A percentile compares a stretch with the other conserved stretches of the same genome.
Evolutionary conservation across 78 protist genomes (phyloP).

Genomic region (Thecamonas trahens): DNA sequence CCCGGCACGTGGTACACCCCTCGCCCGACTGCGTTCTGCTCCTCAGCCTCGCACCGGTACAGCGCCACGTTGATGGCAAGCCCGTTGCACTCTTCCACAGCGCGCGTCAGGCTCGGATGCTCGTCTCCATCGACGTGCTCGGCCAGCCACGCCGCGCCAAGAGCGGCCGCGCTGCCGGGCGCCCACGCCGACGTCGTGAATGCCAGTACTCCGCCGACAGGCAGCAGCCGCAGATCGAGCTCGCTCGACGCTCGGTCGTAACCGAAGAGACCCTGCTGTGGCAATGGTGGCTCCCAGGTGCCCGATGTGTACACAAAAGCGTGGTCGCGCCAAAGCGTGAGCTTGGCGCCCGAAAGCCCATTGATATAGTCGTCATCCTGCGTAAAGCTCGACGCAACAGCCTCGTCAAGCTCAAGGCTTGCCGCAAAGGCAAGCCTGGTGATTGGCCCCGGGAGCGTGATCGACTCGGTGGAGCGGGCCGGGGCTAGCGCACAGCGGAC

Average conservation of each 20-base stretch:
- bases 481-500: conserved; percentile 1
- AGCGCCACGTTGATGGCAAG: conserved; percentile 48
- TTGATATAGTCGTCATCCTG: conserved; percentile 14
- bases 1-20: conserved; percentile 16
- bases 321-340: too few relatives aligned
- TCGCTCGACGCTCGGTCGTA: too few relatives aligned
- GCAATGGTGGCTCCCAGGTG: too few relatives aligned
- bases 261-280: too few relatives aligned
- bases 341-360: conserved; percentile 5
- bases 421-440: neutral
- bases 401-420: neutral
- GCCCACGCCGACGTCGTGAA: too few relatives aligned
- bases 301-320: too few relatives aligned
- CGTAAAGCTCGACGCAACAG: neutral
- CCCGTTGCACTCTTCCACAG: conserved; percentile 6
- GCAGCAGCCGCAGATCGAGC: too few relatives aligned
- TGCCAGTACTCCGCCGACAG: too few relatives aligned
- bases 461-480: neutral
- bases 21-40: neutral
- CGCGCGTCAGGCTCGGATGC: too few relatives aligned
- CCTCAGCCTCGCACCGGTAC: conserved; percentile 47
- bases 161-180: too few relatives aligned
- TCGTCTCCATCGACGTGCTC: too few relatives aligned
- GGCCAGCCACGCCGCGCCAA: too few relatives aligned
- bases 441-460: neutral